These are phyloP conservation scores for Phytophthora sojae DNA, from an alignment of 352 stramenopile species.

Conservation along the genomic window DNA sequence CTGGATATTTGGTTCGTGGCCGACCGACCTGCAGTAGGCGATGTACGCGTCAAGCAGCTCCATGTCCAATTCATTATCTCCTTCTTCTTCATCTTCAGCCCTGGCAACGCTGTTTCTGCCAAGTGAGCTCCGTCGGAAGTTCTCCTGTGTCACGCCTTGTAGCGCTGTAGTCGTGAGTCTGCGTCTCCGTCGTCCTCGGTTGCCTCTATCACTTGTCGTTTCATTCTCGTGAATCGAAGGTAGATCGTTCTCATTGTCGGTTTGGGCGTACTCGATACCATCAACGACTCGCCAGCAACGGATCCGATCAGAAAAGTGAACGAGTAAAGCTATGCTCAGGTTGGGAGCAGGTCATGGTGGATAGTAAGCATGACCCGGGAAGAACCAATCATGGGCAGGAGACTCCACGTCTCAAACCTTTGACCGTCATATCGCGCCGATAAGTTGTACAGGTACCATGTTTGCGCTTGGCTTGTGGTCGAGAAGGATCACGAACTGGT, in stretches of 20 bases:
- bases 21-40: conserved; percentile 91
- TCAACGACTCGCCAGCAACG: background rate
- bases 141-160: background rate
- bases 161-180: background rate
- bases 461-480: background rate
- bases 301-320: background rate
- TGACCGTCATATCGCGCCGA: background rate
- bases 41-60: conserved; percentile 95
- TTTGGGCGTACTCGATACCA: background rate
- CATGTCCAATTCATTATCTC: conserved; percentile 60
- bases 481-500: too few species aligned
- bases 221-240: background rate
- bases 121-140: background rate
- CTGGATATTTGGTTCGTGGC: conserved; percentile 68
- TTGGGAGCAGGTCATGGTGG: background rate
- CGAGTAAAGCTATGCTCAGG: background rate
- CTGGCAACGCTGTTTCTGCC: background rate
- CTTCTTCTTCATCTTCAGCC: background rate
- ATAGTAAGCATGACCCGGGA: background rate
- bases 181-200: background rate
- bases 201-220: conserved; percentile 15
- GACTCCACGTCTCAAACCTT: background rate
- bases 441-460: background rate
- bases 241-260: background rate
- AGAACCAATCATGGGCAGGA: background rate